A percentile compares a stretch with the other conserved stretches of the same genome.
These are phyloP conservation scores for Russula lepida DNA, from an alignment of 768 basidiomycete genomes.

Conservation along the genomic window DNA sequence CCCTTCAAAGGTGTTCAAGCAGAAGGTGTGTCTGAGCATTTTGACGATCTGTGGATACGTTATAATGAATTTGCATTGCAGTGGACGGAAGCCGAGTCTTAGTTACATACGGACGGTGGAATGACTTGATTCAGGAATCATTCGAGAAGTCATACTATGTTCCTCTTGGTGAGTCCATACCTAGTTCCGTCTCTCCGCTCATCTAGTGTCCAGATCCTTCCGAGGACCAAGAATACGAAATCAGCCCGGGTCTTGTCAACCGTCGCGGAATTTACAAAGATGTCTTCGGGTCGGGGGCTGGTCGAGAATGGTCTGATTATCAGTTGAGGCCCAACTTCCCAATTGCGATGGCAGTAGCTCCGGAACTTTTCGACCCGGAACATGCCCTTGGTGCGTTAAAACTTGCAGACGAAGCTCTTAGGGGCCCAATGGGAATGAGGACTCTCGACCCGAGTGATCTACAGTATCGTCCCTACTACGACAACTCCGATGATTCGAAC, in stretches of 20 bases:
- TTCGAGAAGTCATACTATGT: constrained; percentile 92
- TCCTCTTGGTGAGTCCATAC: constrained; percentile 50
- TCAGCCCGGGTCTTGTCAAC: constrained; percentile 66
- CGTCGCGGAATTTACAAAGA: constrained; percentile 98
- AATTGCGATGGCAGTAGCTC: constrained; percentile 94
- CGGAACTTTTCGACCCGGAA: constrained; percentile 79
- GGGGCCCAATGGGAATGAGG: constrained; percentile 93
- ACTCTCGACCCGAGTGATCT: constrained; percentile 82
- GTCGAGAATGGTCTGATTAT: constrained; percentile 94
- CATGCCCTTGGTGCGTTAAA: constrained; percentile 75
- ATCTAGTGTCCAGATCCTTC: constrained; percentile 43
- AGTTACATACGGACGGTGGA: constrained; percentile 90
- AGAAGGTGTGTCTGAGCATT: constrained; percentile 43
- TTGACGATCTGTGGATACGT: not conserved
- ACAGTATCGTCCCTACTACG: constrained; percentile 87
- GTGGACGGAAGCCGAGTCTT: constrained; percentile 60
- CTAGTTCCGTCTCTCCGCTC: not conserved
- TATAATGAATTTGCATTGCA: constrained; percentile 27
- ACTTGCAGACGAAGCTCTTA: constrained; percentile 71
- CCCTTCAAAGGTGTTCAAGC: constrained; percentile 87
- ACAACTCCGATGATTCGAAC: constrained; percentile 87
- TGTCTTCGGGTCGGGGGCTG: constrained; percentile 81
- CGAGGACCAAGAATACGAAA: constrained; percentile 61
- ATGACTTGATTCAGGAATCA: constrained; percentile 67
- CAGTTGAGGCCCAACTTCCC: constrained; percentile 92